Evolutionary conservation across 2,329 filamentous ascomycete species (phyloP), one percentile per base, ranked within the genome.

Genomic region (Alternaria infectoria): DNA sequence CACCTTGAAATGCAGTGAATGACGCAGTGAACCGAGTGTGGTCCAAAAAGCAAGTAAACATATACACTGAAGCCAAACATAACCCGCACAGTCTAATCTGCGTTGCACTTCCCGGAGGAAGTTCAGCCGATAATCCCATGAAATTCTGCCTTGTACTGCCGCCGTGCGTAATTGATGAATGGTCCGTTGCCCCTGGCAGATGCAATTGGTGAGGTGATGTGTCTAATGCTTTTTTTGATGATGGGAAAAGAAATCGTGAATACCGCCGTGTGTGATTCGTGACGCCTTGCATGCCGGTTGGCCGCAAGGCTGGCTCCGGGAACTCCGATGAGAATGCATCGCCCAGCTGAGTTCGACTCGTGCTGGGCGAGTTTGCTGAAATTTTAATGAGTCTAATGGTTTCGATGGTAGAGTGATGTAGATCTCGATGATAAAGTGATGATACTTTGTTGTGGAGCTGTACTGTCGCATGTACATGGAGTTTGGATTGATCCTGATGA

Each of bases 221-320:
- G 66, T 79, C 76, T 78, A 79, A 77, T 78, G 72, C 75, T 52
- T 72, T 78, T 79, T 78, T 71, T 49, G 46, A 60, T 67, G 61
- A 65, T 64, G 55, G 54, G 61, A 71, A 69, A 59, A 64, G 65
- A 63, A 70, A 56, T 72, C 71, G 69, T 62, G 62, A 62, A 51
- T 66, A 59, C 69, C 69, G 60, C 69, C 69, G 59, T 59, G 56
- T 57, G 47, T 67, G 66, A 59, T 62, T 71, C 66, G 65, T 73
- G 36, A 66, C 68, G 64, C 65, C 67, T 59, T 51, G 51, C 56
- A 46, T 46, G 55, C 54, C 58, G 47, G 55, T 51, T 49, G 57
- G 59, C 54, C 59, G 23, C 49, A 58, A 55, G 54, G 59, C 60
- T 51, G 61, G 68, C 65, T 66, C 70, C 72, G 50, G 57, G 40